These are phyloP conservation scores for Saccharomyces hybrid DNA, from an alignment of 1,139 yeast species.

Conservation along the genomic window DNA sequence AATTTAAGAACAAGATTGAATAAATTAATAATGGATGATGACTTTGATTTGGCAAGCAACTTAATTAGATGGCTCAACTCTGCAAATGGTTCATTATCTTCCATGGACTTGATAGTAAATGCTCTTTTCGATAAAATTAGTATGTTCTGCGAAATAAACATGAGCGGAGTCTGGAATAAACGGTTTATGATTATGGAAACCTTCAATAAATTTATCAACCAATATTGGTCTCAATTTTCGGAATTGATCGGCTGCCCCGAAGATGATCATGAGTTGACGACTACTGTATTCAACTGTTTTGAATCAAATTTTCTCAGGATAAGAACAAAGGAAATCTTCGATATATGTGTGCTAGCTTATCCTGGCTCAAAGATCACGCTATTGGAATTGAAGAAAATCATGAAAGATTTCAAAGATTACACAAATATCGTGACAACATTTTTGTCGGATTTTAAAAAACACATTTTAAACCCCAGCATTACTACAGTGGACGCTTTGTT, in stretches of 20 bases:
- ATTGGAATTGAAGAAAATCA: constrained; percentile 52
- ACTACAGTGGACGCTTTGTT: constrained; percentile 69
- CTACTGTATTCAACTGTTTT: constrained; percentile 21
- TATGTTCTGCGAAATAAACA: constrained; percentile 33
- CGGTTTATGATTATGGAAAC: constrained; percentile 34
- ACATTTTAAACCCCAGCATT: constrained; percentile 72
- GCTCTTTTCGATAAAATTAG: constrained; percentile 39
- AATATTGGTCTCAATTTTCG: constrained; percentile 20
- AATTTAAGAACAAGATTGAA: constrained; percentile 12
- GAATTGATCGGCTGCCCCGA: constrained; percentile 20
- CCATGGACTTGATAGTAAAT: constrained; percentile 34
- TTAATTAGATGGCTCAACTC: constrained; percentile 21
- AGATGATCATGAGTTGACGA: constrained; percentile 33
- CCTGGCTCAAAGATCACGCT: constrained; percentile 57
- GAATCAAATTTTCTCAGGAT: constrained; percentile 32
- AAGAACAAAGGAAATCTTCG: constrained; percentile 58
- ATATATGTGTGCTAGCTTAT: constrained; percentile 45
- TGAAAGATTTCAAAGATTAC: constrained; percentile 19
- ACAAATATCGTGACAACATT: constrained; percentile 40
- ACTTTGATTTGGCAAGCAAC: constrained; percentile 20
- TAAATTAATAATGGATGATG: constrained; percentile 20
- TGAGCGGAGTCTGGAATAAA: constrained; percentile 38
- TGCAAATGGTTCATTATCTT: constrained; percentile 14
- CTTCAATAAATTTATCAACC: constrained; percentile 22
- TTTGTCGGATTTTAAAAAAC: constrained; percentile 41